These are phyloP conservation scores for Arachnopeziza araneosa DNA, from an alignment of 2,329 filamentous ascomycete species.

Conservation along the genomic window DNA sequence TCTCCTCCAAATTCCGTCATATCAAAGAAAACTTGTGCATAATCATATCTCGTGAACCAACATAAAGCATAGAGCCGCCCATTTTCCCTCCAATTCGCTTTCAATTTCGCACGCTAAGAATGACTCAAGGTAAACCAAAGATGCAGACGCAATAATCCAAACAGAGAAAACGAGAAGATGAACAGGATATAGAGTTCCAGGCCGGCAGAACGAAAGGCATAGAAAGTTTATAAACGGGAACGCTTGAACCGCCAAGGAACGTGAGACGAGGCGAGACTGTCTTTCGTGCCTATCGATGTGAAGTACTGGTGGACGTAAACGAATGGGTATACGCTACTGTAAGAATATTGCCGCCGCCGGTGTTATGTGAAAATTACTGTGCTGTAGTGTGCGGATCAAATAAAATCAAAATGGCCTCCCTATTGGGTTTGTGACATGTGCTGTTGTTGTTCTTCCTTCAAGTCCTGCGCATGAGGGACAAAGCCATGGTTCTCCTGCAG, in stretches of 20 bases:
- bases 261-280: not conserved
- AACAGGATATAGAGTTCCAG: not conserved
- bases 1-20: not conserved
- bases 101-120: not conserved
- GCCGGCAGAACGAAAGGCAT: not conserved
- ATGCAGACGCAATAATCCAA: not conserved
- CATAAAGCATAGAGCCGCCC: not conserved
- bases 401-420: too few relatives aligned
- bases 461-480: not conserved
- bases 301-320: not conserved
- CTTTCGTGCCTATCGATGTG: not conserved
- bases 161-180: not conserved
- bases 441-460: constrained; percentile 5
- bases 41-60: not conserved
- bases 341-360: not conserved
- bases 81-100: not conserved
- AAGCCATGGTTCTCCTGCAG: not conserved
- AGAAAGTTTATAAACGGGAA: not conserved
- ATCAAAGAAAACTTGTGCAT: not conserved
- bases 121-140: not conserved
- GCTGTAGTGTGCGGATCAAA: not conserved
- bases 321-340: not conserved
- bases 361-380: not conserved
- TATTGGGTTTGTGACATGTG: not conserved
- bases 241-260: not conserved